These are phyloP conservation scores for Cerioporus squamosus DNA, from an alignment of 1,284 basidiomycete species.

Conservation along the genomic window DNA sequence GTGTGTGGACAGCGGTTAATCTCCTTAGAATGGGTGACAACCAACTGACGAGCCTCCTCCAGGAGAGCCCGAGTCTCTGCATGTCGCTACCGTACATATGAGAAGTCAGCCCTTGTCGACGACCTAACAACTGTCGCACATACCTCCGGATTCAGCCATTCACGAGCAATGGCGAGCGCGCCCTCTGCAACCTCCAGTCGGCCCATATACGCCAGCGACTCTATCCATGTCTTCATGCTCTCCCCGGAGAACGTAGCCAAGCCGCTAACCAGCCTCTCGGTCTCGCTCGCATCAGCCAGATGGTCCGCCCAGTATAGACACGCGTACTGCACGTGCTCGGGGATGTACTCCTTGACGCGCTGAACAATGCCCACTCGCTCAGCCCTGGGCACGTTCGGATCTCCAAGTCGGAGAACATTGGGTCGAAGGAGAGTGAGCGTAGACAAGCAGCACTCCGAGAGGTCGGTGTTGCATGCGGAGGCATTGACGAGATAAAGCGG, in stretches of 20 bases:
- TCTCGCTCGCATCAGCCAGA: not conserved
- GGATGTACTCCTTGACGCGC: not conserved
- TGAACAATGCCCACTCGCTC: not conserved
- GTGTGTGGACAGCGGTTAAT: too few relatives aligned
- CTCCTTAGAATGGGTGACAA: too few relatives aligned
- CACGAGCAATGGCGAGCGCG: not conserved
- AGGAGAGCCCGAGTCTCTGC: too few relatives aligned
- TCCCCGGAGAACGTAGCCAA: not conserved
- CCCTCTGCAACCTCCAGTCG: conserved; percentile 4
- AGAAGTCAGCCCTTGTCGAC: too few relatives aligned
- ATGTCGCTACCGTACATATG: too few relatives aligned
- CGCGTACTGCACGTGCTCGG: conserved; percentile 18
- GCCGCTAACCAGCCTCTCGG: not conserved
- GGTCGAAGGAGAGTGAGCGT: not conserved
- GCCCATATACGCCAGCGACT: conserved; percentile 9
- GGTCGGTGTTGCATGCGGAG: not conserved
- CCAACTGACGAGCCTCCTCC: too few relatives aligned
- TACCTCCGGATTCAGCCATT: not conserved
- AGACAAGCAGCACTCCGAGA: conserved; percentile 7
- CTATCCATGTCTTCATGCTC: conserved; percentile 6
- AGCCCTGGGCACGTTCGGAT: not conserved
- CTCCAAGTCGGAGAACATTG: not conserved
- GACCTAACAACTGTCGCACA: too few relatives aligned
- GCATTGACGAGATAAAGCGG: conserved; percentile 2
- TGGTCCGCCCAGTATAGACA: conserved; percentile 17